These are phyloP conservation scores for Arabis hirsuta DNA, from an alignment of 345 rosid genomes.

Conservation along the genomic window DNA sequence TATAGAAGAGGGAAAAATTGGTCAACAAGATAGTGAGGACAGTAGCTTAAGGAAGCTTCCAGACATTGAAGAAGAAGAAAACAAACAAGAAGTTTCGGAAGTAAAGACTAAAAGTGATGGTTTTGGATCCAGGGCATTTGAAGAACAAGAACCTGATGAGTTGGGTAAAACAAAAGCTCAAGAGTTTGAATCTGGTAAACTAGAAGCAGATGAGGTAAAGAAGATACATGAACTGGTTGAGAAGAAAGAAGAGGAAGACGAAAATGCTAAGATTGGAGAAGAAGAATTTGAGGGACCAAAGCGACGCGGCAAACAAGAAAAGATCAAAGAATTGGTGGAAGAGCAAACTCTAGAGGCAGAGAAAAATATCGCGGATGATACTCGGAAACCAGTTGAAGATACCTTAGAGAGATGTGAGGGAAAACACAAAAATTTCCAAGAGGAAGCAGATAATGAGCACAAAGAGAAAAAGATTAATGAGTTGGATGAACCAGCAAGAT, in stretches of 20 bases:
- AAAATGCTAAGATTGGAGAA: neutral
- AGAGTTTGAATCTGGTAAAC: slow-evolving; percentile 2
- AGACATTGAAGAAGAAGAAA: too few species aligned
- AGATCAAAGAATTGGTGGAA: slow-evolving; percentile 1
- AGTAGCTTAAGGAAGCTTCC: slow-evolving; percentile 1
- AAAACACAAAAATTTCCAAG: neutral
- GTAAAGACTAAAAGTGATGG: slow-evolving; percentile 16
- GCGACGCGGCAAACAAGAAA: neutral
- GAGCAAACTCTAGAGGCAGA: slow-evolving; percentile 16
- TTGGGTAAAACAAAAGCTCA: neutral
- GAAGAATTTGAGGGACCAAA: neutral
- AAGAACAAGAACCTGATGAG: slow-evolving; percentile 27
- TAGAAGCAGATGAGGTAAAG: slow-evolving; percentile 6
- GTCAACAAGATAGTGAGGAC: slow-evolving; percentile 19
- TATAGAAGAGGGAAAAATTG: slow-evolving; percentile 3
- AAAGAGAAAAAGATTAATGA: slow-evolving; percentile 3
- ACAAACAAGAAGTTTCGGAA: too few species aligned
- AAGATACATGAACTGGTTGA: slow-evolving; percentile 17
- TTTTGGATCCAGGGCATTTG: slow-evolving; percentile 1
- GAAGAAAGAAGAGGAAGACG: slow-evolving; percentile 12
- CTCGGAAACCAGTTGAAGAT: neutral
- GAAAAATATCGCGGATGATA: neutral
- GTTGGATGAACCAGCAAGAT: slow-evolving; percentile 10
- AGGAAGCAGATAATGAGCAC: slow-evolving; percentile 2
- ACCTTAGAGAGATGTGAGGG: slow-evolving; percentile 10